Conservation (phyloP, 2,329 filamentous ascomycete genomes). For the Talaromyces verruculosus region DNA sequence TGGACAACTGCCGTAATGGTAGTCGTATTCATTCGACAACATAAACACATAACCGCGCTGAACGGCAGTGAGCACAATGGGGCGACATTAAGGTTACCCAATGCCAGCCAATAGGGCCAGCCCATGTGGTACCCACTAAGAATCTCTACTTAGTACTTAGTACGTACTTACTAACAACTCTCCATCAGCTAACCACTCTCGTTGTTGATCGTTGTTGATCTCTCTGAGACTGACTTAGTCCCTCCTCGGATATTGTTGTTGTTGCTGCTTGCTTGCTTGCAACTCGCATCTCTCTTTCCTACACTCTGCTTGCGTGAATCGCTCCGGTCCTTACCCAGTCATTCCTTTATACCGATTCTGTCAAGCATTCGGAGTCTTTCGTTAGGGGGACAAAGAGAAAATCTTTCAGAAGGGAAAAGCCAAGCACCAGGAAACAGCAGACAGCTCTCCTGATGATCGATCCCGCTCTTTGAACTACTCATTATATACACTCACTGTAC, state of each 20-base stretch:
- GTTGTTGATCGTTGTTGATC: slow-evolving; percentile 11
- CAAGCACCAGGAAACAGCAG: not conserved
- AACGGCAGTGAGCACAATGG: not conserved
- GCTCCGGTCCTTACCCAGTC: slow-evolving; percentile 4
- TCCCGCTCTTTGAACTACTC: not conserved
- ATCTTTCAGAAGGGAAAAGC: slow-evolving; percentile 1
- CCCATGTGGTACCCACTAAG: slow-evolving; percentile 1
- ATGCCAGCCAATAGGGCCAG: not conserved
- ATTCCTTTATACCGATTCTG: slow-evolving; percentile 1
- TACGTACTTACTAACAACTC: not conserved
- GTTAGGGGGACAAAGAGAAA: not conserved
- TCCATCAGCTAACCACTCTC: slow-evolving; percentile 3
- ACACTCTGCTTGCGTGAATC: not conserved
- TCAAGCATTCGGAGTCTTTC: not conserved
- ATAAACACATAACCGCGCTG: not conserved
- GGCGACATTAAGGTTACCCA: slow-evolving; percentile 1
- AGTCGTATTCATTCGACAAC: not conserved
- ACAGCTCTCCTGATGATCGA: slow-evolving; percentile 1
- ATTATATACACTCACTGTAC: not conserved
- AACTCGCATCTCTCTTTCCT: not conserved
- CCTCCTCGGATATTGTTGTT: not conserved
- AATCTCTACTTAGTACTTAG: not conserved
- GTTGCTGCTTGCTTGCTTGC: not conserved
- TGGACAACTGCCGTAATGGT: not conserved
- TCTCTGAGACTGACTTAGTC: not conserved